Conservation (phyloP, 1,284 basidiomycete genomes). For the Omphalotus olearius region DNA sequence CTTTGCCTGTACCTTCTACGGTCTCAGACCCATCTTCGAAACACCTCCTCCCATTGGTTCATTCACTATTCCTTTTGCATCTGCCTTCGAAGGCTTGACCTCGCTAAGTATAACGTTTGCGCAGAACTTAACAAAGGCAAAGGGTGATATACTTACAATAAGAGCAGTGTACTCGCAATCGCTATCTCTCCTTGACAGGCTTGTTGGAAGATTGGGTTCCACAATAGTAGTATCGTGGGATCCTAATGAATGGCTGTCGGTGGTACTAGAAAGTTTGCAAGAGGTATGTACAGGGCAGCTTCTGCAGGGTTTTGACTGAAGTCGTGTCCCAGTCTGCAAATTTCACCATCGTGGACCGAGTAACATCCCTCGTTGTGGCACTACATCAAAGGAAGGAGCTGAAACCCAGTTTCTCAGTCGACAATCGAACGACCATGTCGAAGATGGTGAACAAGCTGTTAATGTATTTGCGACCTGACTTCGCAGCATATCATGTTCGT, state of each 20-base stretch:
- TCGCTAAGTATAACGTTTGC: constrained; percentile 45
- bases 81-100: constrained; percentile 51
- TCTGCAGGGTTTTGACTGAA: background rate
- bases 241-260: constrained; percentile 50
- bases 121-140: constrained; percentile 28
- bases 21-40: constrained; percentile 32
- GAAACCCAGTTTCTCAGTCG: constrained; percentile 49
- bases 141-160: constrained; percentile 24
- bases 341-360: constrained; percentile 64
- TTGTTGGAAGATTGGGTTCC: constrained; percentile 41
- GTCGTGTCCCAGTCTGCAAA: constrained; percentile 41
- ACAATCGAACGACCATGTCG: constrained; percentile 48
- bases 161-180: constrained; percentile 47
- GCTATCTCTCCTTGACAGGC: constrained; percentile 44
- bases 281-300: constrained; percentile 36
- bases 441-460: constrained; percentile 70
- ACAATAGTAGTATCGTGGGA: constrained; percentile 48
- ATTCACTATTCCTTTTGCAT: constrained; percentile 48
- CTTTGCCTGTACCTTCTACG: constrained; percentile 62
- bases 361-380: constrained; percentile 55
- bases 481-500: constrained; percentile 75
- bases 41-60: constrained; percentile 17
- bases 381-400: constrained; percentile 50
- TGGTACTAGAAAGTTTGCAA: constrained; percentile 44
- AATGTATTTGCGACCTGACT: constrained; percentile 66